Evolutionary conservation across 345 rosid genomes (phyloP).

Genomic region (Erysimum cheiranthoides): DNA sequence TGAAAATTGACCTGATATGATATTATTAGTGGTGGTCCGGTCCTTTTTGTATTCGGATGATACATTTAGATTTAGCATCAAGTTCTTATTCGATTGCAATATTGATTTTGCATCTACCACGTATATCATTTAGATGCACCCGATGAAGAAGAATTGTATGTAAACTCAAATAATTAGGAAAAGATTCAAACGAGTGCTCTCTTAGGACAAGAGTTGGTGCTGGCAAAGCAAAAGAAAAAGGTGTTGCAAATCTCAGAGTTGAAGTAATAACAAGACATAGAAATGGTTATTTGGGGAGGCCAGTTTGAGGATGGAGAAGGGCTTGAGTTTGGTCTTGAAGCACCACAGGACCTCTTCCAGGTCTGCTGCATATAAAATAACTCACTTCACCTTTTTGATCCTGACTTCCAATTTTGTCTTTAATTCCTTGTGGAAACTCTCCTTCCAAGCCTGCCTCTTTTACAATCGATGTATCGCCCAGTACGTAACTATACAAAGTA

Average conservation of each 20-base stretch:
- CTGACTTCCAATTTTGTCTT: slow-evolving; percentile 53
- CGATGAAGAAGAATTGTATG: not conserved
- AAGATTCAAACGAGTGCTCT: slow-evolving; percentile 7
- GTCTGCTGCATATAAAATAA: slow-evolving; percentile 90
- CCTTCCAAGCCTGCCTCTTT: slow-evolving; percentile 74
- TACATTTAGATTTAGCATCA: not conserved
- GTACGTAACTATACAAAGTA: slow-evolving; percentile 58
- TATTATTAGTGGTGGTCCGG: not conserved
- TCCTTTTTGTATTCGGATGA: not conserved
- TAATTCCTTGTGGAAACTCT: slow-evolving; percentile 69
- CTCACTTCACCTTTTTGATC: slow-evolving; percentile 74
- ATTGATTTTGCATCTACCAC: not conserved
- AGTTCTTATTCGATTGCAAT: not conserved
- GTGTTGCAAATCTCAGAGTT: slow-evolving; percentile 7
- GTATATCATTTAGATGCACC: not conserved
- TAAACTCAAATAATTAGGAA: slow-evolving; percentile 14
- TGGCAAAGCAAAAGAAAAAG: not conserved
- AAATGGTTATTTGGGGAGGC: slow-evolving; percentile 65
- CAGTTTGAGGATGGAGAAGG: slow-evolving; percentile 69
- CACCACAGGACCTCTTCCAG: slow-evolving; percentile 82
- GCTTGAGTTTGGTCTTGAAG: slow-evolving; percentile 65
- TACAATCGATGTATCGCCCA: slow-evolving; percentile 85
- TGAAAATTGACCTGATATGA: not conserved
- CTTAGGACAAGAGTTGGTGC: slow-evolving; percentile 20
- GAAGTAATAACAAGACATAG: not conserved